Evolutionary conservation across 176 grass and related monocot genomes (phyloP).

Genomic region (Coix lacrymajobi): DNA sequence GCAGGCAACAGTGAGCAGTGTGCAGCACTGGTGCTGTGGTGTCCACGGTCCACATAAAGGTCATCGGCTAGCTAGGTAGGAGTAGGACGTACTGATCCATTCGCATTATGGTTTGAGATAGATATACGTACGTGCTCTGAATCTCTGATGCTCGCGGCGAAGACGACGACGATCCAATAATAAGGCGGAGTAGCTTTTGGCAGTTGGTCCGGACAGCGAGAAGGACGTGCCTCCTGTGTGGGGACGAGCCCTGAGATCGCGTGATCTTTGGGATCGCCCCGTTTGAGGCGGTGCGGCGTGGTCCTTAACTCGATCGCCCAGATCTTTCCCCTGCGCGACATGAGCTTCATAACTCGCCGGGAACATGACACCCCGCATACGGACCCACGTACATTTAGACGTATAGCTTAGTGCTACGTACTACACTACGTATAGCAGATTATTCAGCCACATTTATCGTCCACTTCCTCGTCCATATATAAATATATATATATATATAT

Average conservation of each 20-base stretch:
- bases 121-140: neutral
- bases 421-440: too few species aligned
- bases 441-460: neutral
- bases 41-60: too few species aligned
- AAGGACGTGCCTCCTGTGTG: conserved; percentile 17
- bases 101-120: too few species aligned
- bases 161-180: neutral
- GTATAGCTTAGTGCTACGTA: too few species aligned
- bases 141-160: neutral
- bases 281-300: conserved; percentile 3
- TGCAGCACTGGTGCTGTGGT: too few species aligned
- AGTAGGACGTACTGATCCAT: neutral
- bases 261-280: conserved; percentile 26
- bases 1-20: too few species aligned
- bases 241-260: conserved; percentile 16
- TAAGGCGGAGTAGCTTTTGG: neutral
- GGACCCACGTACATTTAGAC: neutral
- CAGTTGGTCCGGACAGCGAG: neutral
- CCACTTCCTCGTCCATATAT: too few species aligned
- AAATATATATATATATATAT: too few species aligned
- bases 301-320: conserved; percentile 9
- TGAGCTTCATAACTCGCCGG: conserved; percentile 3
- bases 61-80: too few species aligned
- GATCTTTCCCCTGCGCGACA: conserved; percentile 21
- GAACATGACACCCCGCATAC: conserved; percentile 11